Conservation (phyloP, 306 rosid genomes). For the Ceratonia siliqua region DNA sequence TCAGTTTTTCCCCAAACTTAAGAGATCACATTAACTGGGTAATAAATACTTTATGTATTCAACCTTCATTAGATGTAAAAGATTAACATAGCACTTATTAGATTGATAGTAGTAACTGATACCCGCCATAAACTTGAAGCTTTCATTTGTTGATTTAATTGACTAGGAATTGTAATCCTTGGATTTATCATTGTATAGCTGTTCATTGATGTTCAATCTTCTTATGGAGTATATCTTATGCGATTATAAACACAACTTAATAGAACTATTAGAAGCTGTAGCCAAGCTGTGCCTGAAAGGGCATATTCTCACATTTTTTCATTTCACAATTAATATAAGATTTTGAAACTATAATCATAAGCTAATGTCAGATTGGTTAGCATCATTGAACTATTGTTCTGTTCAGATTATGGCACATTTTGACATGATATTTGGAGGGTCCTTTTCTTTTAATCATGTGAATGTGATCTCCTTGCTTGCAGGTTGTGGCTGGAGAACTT, state of each 20-base stretch:
- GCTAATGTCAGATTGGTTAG: conserved; percentile 9
- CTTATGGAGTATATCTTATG: neutral
- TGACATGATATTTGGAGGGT: conserved; percentile 9
- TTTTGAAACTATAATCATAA: conserved; percentile 16
- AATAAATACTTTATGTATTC: conserved; percentile 3
- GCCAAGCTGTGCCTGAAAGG: neutral
- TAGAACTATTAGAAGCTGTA: conserved; percentile 7
- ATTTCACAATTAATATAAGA: conserved; percentile 8
- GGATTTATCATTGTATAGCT: neutral
- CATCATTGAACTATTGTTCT: conserved; percentile 1
- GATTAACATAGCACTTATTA: neutral
- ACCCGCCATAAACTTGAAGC: neutral
- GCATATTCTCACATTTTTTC: conserved; percentile 9
- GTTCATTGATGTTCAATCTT: neutral
- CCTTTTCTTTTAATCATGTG: conserved; percentile 3
- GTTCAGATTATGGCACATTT: conserved; percentile 11
- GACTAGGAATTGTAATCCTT: neutral
- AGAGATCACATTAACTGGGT: neutral
- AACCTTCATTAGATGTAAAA: neutral
- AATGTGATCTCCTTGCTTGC: conserved; percentile 31
- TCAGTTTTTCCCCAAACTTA: neutral
- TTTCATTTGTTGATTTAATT: conserved; percentile 5
- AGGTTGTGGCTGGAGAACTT: conserved; percentile 98
- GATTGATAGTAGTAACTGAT: neutral
- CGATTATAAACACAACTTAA: neutral